Evolutionary conservation across 2,329 filamentous ascomycete genomes (phyloP), one percentile per base, ranked within the genome.

Genomic region (Ambrosiella xylebori): DNA sequence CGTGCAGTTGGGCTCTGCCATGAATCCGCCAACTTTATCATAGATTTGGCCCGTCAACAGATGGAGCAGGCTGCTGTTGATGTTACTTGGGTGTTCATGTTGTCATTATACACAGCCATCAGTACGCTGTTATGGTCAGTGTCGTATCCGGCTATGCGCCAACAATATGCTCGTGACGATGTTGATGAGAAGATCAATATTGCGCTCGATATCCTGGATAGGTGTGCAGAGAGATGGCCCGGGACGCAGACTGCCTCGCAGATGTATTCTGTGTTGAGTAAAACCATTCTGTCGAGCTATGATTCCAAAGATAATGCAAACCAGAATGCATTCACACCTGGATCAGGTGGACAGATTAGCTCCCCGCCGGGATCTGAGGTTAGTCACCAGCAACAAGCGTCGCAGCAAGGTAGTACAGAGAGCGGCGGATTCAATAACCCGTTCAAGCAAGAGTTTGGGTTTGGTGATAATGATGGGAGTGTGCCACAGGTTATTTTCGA

Each of bases 51-150:
- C 50, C 81, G 81, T 66, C 82, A 85, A 65, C 89, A 95, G 68
- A 85, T 95, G 66, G 79, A 84, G 63, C 82, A 78, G 13, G 78
- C 79, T 12, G 82, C 82, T 19, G 81, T 93, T 9, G 91, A 96
- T 66, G 76, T 96, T 61, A 96, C 90, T 0, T 97, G 91, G 91
- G 84, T 95, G 49, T 95, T 95, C 66, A 81, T 95, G 1, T 78
- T 95, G 60, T 83, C 85, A 17, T 78, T 97, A 45, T 96, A 94
- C 71, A 93, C 94, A 81, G 83, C 87, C 3, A 78, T 97, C 59
- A 96, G 95, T 66, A 90, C 88, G 4, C 79, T 96, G 54, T 77
- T 98, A 0, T 98, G 93, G 93, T 82, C 86, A 1, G 78, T 95
- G 7, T 95, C 90, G 1, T 96, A 95, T 66, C 78, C 84, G 2